A percentile compares a stretch with the other conserved stretches of the same genome.
phyloP scores from a whole-genome alignment of 2,329 filamentous ascomycete species.

The Calonectria ilicicola region DNA sequence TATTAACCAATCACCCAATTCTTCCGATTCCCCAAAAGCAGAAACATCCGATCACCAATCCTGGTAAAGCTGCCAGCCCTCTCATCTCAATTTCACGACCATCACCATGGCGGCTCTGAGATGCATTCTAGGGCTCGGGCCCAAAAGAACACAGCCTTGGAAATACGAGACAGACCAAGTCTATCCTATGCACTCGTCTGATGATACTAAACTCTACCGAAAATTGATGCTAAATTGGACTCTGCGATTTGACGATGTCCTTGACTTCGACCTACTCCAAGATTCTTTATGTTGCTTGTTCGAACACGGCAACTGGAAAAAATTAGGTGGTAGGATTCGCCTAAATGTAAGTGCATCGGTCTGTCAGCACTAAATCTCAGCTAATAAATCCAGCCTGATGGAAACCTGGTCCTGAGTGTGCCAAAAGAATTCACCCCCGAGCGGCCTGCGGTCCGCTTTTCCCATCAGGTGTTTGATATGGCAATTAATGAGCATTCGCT shows the following conservation, averaged over 20 bases:
- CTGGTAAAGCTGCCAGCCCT: too few species aligned
- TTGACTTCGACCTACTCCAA: constrained; percentile 53
- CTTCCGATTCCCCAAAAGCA: background rate
- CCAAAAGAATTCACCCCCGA: constrained; percentile 44
- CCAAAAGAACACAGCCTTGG: background rate
- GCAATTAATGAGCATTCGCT: constrained; percentile 55
- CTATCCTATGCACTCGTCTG: constrained; percentile 47
- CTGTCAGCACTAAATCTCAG: background rate
- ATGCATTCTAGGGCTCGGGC: background rate
- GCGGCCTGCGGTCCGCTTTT: constrained; percentile 55
- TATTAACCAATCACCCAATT: background rate
- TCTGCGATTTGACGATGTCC: constrained; percentile 25
- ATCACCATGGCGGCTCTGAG: background rate
- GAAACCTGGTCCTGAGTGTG: constrained; percentile 48
- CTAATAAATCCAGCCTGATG: constrained; percentile 10
- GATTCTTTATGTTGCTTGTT: constrained; percentile 1
- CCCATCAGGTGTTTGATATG: constrained; percentile 50
- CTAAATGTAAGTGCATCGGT: background rate
- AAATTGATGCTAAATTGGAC: constrained; percentile 41
- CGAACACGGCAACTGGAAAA: constrained; percentile 55
- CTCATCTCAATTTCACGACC: background rate
- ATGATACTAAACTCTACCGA: constrained; percentile 41
- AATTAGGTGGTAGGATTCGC: constrained; percentile 51
- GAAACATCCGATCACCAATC: background rate
- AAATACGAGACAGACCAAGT: constrained; percentile 33